phyloP scores from a whole-genome alignment of 2,329 filamentous ascomycete species.

The Raffaelea arxii region DNA sequence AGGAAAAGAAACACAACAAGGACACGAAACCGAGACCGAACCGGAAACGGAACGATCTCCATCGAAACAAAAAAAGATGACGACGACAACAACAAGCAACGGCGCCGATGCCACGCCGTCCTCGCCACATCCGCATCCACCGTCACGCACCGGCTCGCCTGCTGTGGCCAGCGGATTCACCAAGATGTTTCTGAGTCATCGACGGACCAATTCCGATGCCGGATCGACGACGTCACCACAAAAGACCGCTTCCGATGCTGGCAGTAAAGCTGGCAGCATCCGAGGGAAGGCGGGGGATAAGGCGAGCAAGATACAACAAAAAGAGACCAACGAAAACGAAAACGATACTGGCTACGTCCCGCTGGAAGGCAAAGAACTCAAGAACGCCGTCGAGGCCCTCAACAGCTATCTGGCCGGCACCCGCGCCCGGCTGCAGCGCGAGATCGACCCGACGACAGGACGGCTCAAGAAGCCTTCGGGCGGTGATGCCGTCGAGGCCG shows the following conservation, averaged over 20 bases:
- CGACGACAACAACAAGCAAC: neutral
- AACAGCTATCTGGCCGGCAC: slow-evolving; percentile 84
- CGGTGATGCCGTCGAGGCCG: neutral
- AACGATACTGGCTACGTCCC: slow-evolving; percentile 13
- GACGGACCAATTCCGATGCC: slow-evolving; percentile 35
- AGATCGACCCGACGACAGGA: slow-evolving; percentile 53
- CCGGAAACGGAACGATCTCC: neutral
- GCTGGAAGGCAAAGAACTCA: slow-evolving; percentile 74
- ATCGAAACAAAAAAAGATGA: neutral
- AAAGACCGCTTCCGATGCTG: too few relatives aligned
- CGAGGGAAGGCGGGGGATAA: slow-evolving; percentile 12
- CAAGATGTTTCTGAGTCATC: slow-evolving; percentile 41
- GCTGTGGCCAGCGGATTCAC: slow-evolving; percentile 34
- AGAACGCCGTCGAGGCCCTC: slow-evolving; percentile 69
- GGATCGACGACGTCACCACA: slow-evolving; percentile 20
- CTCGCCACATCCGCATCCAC: neutral
- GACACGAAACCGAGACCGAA: neutral
- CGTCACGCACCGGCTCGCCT: too few relatives aligned
- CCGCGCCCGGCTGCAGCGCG: slow-evolving; percentile 53
- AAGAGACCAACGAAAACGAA: slow-evolving; percentile 14
- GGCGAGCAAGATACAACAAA: slow-evolving; percentile 37
- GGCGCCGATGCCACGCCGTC: neutral
- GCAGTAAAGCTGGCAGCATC: neutral
- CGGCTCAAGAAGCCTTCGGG: slow-evolving; percentile 40
- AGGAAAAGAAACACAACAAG: neutral